Base-by-base conservation (phyloP, 352 stramenopile species). In the Globisporangium carolinianum region DNA sequence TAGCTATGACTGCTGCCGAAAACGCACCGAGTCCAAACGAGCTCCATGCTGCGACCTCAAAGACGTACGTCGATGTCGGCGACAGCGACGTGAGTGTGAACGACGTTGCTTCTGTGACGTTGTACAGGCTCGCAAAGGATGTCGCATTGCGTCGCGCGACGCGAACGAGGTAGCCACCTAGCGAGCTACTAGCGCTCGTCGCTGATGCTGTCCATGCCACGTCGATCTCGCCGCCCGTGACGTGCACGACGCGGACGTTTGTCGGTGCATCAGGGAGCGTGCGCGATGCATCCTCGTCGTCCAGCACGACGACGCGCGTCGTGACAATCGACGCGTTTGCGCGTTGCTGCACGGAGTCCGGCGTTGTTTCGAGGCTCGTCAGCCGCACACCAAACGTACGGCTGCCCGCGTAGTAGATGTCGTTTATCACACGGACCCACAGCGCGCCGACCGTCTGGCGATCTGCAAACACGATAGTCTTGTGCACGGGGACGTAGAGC, bases 11-110 rank as follows among this genome's bases (percentile, higher is more conserved):
- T 0, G 36, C 15, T 45, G 53, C 38, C 0, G 72, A 69, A 45
- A 72, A 87, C 14, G 66, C 41, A 0, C 79, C 76, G 4, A 66
- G 15, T 3, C 79, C 79, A 43, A 77, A 83, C 5, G 1, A 4
- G 50, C 78, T 89, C 76, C 75, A 87, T 35, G 67, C 66, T 14
- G 73, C 72, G 5, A 87, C 55, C 51, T 82, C 54, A 4, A 82
- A 48, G 37, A 32, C 39, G 50, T 83, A 86, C 12, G 59, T 8
- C 15, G 57, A 76, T 38, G n/a, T 37, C 6, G 75, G 47, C 8
- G 55, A 32, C 3, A 89, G 67, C 0, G 58, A 65, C 0, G 74
- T 83, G 4, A 89, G 48, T 3, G 63, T 73, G 18, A 89, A 86
- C 0, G 14, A 37, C 0, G 64, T 32, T 32, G 24, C 6, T 0